Base-by-base conservation (phyloP, 129 eudicot species). In the Artemisia annua region DNA sequence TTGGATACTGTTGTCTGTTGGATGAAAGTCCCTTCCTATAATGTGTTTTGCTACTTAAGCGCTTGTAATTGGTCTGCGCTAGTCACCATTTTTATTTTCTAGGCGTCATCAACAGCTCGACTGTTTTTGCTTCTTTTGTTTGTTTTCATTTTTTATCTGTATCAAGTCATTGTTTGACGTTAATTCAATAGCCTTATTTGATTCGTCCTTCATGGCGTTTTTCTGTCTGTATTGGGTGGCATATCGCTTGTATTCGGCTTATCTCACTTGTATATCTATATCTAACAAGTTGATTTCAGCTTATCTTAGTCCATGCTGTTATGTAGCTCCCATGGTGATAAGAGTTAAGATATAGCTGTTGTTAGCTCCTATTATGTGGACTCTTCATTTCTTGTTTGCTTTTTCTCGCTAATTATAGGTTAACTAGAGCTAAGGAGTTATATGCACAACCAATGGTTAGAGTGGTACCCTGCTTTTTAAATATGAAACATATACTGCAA, bases 201-300 rank as follows among this genome's bases (percentile, higher is more conserved):
- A 20, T 75, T 11, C 48, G 55, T 44, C 53, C 66, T 28, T 51
- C 44, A 35, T 75, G 61, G 49, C 57, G 15, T 3, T 11, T 51
- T 14, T 51, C 16, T 11, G n/a, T 5, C 56, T 51, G 56, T 51
- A 51, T n/a, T 51, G 43, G 7, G 43, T 32, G 43, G 43, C 43
- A 32, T 8, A 32, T 32, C 43, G 8, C 43, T 32, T 32, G 43
- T 32, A 32, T 32, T 32, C 43, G 43, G 8, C 43, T 32, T 32
- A 32, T 32, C 32, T 32, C 43, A 32, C 43, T 32, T 32, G 7
- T 32, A 32, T 32, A 32, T 32, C 43, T 32, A 32, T 32, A 32
- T 32, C 7, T 32, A 6, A 32, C 43, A 32, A 32, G 43, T 32
- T 32, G 43, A 32, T 32, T 32, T 6, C 43, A 32, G 43, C 43